Base-by-base conservation (phyloP, 2,329 filamentous ascomycete species). In the Beauveria sp. region DNA sequence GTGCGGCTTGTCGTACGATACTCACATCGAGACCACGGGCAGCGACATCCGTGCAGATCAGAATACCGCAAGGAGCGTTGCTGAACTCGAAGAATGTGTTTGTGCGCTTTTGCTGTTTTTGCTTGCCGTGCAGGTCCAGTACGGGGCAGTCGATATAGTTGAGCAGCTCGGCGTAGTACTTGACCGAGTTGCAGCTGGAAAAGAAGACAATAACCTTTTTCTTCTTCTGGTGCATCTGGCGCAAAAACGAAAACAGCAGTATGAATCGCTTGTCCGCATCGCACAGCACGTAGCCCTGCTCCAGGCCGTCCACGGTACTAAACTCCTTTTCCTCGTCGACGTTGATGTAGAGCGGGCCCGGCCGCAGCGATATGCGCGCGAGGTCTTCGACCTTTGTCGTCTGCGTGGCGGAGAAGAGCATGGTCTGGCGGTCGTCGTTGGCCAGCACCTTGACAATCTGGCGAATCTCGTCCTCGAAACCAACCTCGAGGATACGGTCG, bases 121-220 rank as follows among this genome's bases (percentile, higher is more conserved):
- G 91, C 78, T 99, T 97, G 67, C 92, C 95, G 74, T 96, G 91
- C 8, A 96, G 81, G 68, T 91, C 89, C 49, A 96, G 82, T 3
- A 96, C 90, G 5, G 90, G 92, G 46, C 97, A 83, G 74, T 98
- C 95, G 70, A 98, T 97, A 78, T 96, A 98, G 79, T 98, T 98
- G 67, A 99, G 86, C 31, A 99, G 85, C 74, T 98, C 93, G 28
- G 90, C 87, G 76, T 96, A 92, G 77, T 98, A 99, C 74, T 96
- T 96, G 70, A 98, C 93, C 67, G 89, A 96, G 71, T 91, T 91
- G 74, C 92, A 96, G 71, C 88, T 92, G 68, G 88, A 91, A 77
- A 97, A 92, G 80, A 98, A 98, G 64, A 98, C 93, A 72, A 98
- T 96, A 65, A 96, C 89, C 83, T 98, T 98, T 76, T 97, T 97